A percentile compares a stretch with the other conserved stretches of the same genome.
phyloP scores from a whole-genome alignment of 805 yeast species.

The Peterozyma xylosa region DNA sequence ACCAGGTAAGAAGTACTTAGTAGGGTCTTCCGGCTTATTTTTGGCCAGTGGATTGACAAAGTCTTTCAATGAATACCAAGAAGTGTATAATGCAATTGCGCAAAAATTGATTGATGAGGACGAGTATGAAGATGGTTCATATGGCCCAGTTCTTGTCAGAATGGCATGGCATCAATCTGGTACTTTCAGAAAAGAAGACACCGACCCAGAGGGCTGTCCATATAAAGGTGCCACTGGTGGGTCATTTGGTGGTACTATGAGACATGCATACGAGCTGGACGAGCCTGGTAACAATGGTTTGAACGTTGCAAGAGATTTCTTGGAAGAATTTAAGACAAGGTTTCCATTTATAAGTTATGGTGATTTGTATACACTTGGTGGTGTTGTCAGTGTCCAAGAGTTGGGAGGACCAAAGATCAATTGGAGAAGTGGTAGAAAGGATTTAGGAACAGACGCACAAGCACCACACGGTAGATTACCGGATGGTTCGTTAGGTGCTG shows the following conservation, averaged over 20 bases:
- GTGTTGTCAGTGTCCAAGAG: conserved; percentile 55
- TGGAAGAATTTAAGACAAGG: conserved; percentile 45
- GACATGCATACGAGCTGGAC: conserved; percentile 38
- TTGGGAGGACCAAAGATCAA: conserved; percentile 56
- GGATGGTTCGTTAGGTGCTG: conserved; percentile 35
- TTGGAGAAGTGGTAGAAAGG: conserved; percentile 48
- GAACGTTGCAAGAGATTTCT: conserved; percentile 45
- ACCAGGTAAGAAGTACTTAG: conserved; percentile 5
- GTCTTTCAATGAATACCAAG: conserved; percentile 48
- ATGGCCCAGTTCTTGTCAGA: conserved; percentile 38
- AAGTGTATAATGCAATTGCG: conserved; percentile 70
- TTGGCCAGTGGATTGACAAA: conserved; percentile 10
- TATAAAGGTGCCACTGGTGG: conserved; percentile 32
- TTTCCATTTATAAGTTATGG: conserved; percentile 59
- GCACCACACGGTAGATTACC: conserved; percentile 47
- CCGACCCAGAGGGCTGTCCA: conserved; percentile 13
- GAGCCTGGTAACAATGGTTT: conserved; percentile 47
- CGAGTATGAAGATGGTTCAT: conserved; percentile 57
- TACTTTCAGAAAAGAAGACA: conserved; percentile 31
- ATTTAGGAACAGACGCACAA: conserved; percentile 22
- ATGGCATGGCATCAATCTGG: conserved; percentile 46
- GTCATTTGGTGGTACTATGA: conserved; percentile 50
- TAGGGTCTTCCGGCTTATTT: background rate
- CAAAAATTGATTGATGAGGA: conserved; percentile 44
- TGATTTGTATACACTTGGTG: conserved; percentile 70